These are phyloP conservation scores for Paramecium caudatum DNA, from an alignment of 73 alveolate species.

Conservation along the genomic window DNA sequence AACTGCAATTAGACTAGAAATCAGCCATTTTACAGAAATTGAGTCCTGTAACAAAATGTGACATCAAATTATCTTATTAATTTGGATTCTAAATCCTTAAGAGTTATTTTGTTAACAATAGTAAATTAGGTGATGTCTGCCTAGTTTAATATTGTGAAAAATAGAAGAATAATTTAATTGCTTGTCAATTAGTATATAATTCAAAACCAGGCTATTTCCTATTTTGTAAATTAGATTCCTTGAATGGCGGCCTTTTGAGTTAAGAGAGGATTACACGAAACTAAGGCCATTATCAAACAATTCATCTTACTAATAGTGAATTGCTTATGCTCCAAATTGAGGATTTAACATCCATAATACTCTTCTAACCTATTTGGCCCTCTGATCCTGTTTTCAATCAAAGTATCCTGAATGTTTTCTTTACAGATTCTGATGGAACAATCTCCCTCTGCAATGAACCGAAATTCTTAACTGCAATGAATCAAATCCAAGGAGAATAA, in stretches of 20 bases:
- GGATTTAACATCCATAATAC: background rate
- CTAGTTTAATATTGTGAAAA: background rate
- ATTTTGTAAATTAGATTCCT: background rate
- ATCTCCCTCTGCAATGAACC: conserved; percentile 35
- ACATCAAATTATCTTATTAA: background rate
- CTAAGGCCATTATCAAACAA: background rate
- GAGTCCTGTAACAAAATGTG: background rate
- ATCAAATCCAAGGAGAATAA: background rate
- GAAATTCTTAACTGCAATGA: background rate
- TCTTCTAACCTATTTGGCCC: conserved; percentile 58
- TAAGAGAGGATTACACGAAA: background rate
- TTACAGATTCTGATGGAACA: background rate
- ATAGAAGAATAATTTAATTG: background rate
- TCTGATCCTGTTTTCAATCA: conserved; percentile 27
- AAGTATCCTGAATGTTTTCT: conserved; percentile 1
- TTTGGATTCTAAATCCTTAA: conserved; percentile 51
- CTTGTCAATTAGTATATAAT: conserved; percentile 37
- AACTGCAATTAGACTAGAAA: background rate
- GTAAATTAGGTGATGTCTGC: conserved; percentile 60
- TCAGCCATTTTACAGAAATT: background rate
- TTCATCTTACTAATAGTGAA: background rate
- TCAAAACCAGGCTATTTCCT: conserved; percentile 28
- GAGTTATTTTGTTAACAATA: conserved; percentile 47
- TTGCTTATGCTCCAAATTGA: background rate
- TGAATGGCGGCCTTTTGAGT: background rate